These are phyloP conservation scores for Naegleria lovaniensis DNA, from an alignment of 208 protist species.

Conservation along the genomic window DNA sequence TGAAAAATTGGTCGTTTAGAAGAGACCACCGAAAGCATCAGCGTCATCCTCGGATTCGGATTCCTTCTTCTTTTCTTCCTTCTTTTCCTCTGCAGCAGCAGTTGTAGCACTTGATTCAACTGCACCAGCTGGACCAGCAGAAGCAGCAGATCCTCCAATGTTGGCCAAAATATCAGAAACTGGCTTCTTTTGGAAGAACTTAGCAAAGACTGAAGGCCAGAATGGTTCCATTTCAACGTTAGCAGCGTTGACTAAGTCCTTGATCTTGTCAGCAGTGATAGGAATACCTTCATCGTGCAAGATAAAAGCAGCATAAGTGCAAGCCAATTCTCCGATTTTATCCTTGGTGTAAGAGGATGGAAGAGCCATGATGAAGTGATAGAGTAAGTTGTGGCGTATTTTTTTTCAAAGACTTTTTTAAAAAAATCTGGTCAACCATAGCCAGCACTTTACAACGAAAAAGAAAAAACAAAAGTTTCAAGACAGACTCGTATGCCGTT, in stretches of 20 bases:
- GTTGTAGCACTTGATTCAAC: neutral
- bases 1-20: neutral
- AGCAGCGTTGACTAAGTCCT: neutral
- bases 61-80: constrained; percentile 21
- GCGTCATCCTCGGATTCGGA: constrained; percentile 1
- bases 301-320: constrained; percentile 22
- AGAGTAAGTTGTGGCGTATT: neutral
- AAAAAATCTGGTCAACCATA: neutral
- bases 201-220: constrained; percentile 27
- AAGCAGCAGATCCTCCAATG: neutral
- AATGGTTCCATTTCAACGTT: neutral
- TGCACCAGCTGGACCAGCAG: neutral
- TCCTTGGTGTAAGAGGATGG: constrained; percentile 15
- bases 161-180: constrained; percentile 18
- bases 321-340: constrained; percentile 12
- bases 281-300: constrained; percentile 24
- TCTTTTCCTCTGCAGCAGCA: constrained; percentile 22
- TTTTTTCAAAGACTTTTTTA: neutral
- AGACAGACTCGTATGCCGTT: neutral
- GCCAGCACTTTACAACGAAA: neutral
- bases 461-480: neutral
- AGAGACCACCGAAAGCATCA: constrained; percentile 16
- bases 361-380: neutral
- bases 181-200: neutral
- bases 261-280: constrained; percentile 23